Percentiles rank a stretch among this genome's conserved stretches.
Conservation (phyloP, 192 early-diverging fungal species). For the Spizellomyces sp. region DNA sequence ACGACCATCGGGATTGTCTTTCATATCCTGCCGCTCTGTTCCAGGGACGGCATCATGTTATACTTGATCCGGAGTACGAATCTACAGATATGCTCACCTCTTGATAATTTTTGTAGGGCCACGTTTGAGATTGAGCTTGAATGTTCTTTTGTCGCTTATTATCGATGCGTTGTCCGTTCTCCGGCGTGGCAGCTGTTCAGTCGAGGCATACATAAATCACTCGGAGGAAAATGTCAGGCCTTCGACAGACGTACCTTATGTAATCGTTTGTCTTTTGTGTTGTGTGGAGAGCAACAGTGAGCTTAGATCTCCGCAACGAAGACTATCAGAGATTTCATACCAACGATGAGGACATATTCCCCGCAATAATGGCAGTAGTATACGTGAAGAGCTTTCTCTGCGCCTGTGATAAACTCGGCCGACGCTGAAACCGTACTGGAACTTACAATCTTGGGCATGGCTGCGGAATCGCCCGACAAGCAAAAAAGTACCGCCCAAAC, state of each 20-base stretch:
- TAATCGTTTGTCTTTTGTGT: conserved; percentile 16
- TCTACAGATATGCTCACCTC: not conserved
- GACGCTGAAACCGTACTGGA: conserved; percentile 25
- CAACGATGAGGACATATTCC: conserved; percentile 27
- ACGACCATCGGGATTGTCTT: conserved; percentile 16
- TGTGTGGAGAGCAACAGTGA: not conserved
- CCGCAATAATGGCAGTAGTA: conserved; percentile 28
- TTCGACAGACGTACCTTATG: not conserved
- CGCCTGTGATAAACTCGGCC: not conserved
- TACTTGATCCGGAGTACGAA: not conserved
- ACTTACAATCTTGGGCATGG: conserved; percentile 26
- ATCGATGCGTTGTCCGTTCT: conserved; percentile 21
- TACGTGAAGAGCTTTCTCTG: conserved; percentile 20
- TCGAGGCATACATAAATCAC: too few species aligned
- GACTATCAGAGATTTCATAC: not conserved
- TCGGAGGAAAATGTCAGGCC: too few species aligned
- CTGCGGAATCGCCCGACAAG: too few species aligned
- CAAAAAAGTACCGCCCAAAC: too few species aligned
- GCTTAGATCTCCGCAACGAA: not conserved
- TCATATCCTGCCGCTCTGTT: conserved; percentile 4
- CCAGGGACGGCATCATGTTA: too few species aligned
- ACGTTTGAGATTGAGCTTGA: conserved; percentile 22
- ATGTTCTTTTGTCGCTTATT: conserved; percentile 10
- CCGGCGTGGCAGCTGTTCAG: conserved; percentile 9
- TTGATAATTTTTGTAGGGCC: conserved; percentile 13